Conservation (phyloP, 2,329 filamentous ascomycete genomes). For the Dothistroma septosporum region DNA sequence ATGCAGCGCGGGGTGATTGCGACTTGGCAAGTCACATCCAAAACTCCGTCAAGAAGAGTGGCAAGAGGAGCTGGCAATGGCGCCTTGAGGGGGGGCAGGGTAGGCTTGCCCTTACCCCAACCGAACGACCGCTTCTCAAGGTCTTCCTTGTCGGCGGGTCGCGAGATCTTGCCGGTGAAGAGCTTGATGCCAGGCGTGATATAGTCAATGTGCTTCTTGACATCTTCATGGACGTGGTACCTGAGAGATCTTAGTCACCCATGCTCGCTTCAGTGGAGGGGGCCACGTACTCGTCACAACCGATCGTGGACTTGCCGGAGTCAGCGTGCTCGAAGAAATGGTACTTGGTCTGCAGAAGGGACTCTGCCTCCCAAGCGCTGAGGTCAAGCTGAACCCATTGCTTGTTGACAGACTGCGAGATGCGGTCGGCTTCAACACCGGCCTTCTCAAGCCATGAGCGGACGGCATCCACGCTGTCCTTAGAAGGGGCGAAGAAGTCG, state of each 20-base stretch:
- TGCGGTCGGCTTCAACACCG: slow-evolving; percentile 31
- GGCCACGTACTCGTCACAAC: slow-evolving; percentile 37
- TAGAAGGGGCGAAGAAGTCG: slow-evolving; percentile 41
- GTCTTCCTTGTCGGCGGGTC: slow-evolving; percentile 16
- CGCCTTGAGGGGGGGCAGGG: slow-evolving; percentile 15
- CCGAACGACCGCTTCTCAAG: slow-evolving; percentile 22
- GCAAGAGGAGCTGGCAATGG: slow-evolving; percentile 10
- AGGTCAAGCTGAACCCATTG: slow-evolving; percentile 46
- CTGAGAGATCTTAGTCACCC: background rate
- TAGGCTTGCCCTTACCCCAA: slow-evolving; percentile 11
- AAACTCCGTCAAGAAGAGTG: slow-evolving; percentile 9
- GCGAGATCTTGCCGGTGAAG: slow-evolving; percentile 10
- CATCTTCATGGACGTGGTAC: slow-evolving; percentile 45
- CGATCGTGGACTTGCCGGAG: slow-evolving; percentile 42
- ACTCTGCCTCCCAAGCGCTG: slow-evolving; percentile 37
- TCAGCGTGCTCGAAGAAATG: slow-evolving; percentile 58
- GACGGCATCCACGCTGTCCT: slow-evolving; percentile 35
- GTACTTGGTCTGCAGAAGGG: slow-evolving; percentile 47
- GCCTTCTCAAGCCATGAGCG: slow-evolving; percentile 38
- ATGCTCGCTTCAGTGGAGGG: slow-evolving; percentile 21
- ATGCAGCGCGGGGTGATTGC: slow-evolving; percentile 43
- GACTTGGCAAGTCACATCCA: slow-evolving; percentile 18
- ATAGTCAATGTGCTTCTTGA: slow-evolving; percentile 52
- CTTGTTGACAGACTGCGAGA: slow-evolving; percentile 33
- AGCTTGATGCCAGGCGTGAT: slow-evolving; percentile 54